Conservation (phyloP, 352 stramenopile species). For the Phytopythium cucurbitacearum region DNA sequence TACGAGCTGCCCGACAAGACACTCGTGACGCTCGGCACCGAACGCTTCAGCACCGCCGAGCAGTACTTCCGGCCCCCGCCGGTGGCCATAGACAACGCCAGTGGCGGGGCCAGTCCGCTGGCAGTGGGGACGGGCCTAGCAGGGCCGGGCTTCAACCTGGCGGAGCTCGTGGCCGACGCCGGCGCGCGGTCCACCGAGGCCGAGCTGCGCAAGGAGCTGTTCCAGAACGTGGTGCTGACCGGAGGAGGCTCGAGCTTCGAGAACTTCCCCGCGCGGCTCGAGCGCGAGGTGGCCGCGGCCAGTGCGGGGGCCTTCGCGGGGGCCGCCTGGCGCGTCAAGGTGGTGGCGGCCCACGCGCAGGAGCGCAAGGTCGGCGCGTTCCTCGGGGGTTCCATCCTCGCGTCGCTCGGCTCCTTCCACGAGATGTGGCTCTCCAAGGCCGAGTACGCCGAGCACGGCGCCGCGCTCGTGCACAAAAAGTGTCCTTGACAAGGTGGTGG, state of each 20-base stretch:
- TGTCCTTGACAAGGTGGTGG: slow-evolving; percentile 49
- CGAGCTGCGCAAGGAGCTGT: slow-evolving; percentile 73
- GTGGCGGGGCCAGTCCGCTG: slow-evolving; percentile 2
- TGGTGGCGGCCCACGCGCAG: slow-evolving; percentile 56
- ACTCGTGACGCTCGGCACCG: slow-evolving; percentile 74
- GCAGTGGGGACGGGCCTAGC: background rate
- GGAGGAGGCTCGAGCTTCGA: slow-evolving; percentile 82
- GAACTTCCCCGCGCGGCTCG: slow-evolving; percentile 64
- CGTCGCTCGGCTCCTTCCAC: slow-evolving; percentile 96
- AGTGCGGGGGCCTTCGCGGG: slow-evolving; percentile 2
- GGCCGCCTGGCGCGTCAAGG: slow-evolving; percentile 62
- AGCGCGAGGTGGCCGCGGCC: slow-evolving; percentile 59
- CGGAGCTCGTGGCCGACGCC: slow-evolving; percentile 60
- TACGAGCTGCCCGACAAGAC: slow-evolving; percentile 84
- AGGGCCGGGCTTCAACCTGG: slow-evolving; percentile 40
- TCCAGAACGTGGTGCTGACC: slow-evolving; percentile 80
- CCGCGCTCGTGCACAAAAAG: slow-evolving; percentile 96
- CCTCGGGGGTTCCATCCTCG: slow-evolving; percentile 96
- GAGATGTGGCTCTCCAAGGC: slow-evolving; percentile 99
- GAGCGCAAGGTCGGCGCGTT: slow-evolving; percentile 72
- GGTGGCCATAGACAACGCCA: slow-evolving; percentile 7
- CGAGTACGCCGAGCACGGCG: slow-evolving; percentile 98
- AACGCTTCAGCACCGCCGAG: slow-evolving; percentile 88
- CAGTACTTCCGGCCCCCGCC: slow-evolving; percentile 68
- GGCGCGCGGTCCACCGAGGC: slow-evolving; percentile 60